These are phyloP conservation scores for Albizia julibrissin DNA, from an alignment of 306 rosid species.

Conservation along the genomic window DNA sequence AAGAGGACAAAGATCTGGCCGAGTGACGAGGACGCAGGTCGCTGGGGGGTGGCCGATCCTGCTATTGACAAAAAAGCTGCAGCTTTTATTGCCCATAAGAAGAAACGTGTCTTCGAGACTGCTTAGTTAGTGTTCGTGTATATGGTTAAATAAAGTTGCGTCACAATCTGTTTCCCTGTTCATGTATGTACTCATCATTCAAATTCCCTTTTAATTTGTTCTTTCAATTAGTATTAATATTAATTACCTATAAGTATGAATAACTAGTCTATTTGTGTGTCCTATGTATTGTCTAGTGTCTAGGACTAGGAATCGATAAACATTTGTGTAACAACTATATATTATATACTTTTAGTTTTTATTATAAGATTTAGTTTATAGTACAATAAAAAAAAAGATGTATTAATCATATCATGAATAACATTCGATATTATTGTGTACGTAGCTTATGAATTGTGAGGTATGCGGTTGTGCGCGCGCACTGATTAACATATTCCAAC, in stretches of 20 bases:
- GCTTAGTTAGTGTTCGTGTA: not conserved
- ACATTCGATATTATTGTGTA: not conserved
- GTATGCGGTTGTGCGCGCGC: not conserved
- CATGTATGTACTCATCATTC: not conserved
- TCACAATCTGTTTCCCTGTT: not conserved
- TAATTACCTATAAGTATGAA: too few species aligned
- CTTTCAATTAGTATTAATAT: not conserved
- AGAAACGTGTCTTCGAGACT: conserved; percentile 33
- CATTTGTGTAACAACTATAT: not conserved
- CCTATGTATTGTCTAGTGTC: too few species aligned
- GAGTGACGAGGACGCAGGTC: conserved; percentile 56
- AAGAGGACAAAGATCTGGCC: conserved; percentile 46
- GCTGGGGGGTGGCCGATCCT: conserved; percentile 59
- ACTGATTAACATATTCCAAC: not conserved
- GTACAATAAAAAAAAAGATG: too few species aligned
- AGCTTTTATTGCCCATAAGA: conserved; percentile 45
- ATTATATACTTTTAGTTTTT: not conserved
- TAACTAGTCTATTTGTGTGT: too few species aligned
- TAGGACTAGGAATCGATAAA: not conserved
- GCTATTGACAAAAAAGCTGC: conserved; percentile 57
- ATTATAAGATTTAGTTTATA: too few species aligned
- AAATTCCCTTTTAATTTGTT: not conserved
- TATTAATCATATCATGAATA: not conserved
- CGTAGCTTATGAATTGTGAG: not conserved
- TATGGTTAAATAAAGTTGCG: not conserved